Evolutionary conservation across 2,329 filamentous ascomycete species (phyloP).

Genomic region (Knoxdaviesia proteae): DNA sequence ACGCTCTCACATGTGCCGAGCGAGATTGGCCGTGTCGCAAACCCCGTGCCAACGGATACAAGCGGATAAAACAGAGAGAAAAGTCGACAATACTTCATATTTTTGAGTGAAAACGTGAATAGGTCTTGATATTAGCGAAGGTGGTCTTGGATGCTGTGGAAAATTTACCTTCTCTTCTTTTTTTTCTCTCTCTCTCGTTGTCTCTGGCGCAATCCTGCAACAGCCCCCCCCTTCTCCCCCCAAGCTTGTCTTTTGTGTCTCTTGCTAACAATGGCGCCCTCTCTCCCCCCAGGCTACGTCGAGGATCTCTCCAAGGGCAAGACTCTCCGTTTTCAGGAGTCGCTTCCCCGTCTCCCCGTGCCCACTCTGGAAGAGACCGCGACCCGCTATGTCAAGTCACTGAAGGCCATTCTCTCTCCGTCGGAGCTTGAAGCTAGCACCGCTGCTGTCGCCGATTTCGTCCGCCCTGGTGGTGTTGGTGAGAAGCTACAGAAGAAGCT

Average conservation of each 20-base stretch:
- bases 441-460: conserved; percentile 71
- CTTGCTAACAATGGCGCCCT: background rate
- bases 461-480: conserved; percentile 69
- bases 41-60: too few relatives aligned
- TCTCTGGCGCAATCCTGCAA: too few relatives aligned
- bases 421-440: conserved; percentile 52
- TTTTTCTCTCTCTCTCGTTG: too few relatives aligned
- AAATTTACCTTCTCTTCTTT: too few relatives aligned
- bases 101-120: too few relatives aligned
- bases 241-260: conserved; percentile 2
- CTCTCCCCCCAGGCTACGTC: conserved; percentile 39
- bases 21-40: too few relatives aligned
- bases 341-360: conserved; percentile 60
- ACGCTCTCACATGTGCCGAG: too few relatives aligned
- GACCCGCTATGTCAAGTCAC: conserved; percentile 57
- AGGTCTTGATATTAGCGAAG: too few relatives aligned
- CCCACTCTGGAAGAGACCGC: conserved; percentile 69
- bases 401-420: conserved; percentile 51
- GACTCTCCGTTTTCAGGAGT: conserved; percentile 73
- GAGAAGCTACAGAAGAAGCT: conserved; percentile 75
- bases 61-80: too few relatives aligned
- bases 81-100: too few relatives aligned
- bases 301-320: conserved; percentile 61
- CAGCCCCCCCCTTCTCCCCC: too few relatives aligned
- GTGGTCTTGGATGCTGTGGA: too few relatives aligned